phyloP scores from a whole-genome alignment of 495 filamentous ascomycete species.

The Letharia columbiana region DNA sequence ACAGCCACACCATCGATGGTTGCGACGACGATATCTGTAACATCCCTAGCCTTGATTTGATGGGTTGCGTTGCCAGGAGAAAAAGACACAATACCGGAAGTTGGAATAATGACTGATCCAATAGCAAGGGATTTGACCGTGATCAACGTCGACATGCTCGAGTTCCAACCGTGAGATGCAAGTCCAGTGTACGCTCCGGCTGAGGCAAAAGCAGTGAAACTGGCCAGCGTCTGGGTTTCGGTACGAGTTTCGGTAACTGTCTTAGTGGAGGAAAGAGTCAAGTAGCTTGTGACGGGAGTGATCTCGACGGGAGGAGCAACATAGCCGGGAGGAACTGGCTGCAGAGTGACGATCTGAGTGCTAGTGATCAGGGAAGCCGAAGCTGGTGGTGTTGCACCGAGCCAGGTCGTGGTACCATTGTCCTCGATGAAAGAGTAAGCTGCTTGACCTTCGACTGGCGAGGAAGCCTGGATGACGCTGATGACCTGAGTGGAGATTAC shows the following conservation, averaged over 20 bases:
- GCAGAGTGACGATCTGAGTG: constrained; percentile 13
- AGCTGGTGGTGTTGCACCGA: constrained; percentile 14
- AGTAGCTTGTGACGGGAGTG: constrained; percentile 2
- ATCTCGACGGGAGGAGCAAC: not conserved
- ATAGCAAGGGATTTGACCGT: constrained; percentile 6
- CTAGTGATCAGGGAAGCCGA: constrained; percentile 5
- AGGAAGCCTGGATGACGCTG: constrained; percentile 9
- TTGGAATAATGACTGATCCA: not conserved
- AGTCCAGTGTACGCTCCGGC: constrained; percentile 15
- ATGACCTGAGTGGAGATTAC: constrained; percentile 9
- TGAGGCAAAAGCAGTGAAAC: not conserved
- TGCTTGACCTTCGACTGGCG: constrained; percentile 6
- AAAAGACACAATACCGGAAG: too few species aligned
- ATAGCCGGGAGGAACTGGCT: constrained; percentile 3
- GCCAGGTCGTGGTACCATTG: constrained; percentile 20
- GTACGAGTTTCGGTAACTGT: constrained; percentile 8
- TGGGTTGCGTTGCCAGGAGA: not conserved
- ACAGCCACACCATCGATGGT: constrained; percentile 24
- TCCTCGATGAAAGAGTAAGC: constrained; percentile 19
- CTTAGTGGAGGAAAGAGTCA: constrained; percentile 12
- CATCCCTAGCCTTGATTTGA: constrained; percentile 14
- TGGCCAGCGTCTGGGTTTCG: not conserved
- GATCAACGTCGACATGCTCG: constrained; percentile 11
- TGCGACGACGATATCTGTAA: constrained; percentile 14
- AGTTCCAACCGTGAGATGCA: constrained; percentile 24